Conservation (phyloP, 805 yeast genomes). For the Myxozyma geophila region DNA sequence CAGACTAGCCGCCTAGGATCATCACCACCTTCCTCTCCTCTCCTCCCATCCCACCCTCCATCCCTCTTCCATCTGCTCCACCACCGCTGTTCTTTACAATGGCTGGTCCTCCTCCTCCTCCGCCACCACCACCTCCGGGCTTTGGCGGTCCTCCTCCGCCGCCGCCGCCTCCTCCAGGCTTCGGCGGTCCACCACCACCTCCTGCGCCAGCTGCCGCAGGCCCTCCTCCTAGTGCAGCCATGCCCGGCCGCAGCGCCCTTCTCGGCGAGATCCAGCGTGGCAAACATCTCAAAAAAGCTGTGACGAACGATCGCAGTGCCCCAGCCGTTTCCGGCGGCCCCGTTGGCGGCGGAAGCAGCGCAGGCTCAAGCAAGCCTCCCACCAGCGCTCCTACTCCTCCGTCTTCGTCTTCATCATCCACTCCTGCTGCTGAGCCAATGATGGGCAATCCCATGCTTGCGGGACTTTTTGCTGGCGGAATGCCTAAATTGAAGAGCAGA, state of each 20-base stretch:
- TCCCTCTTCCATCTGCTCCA: background rate
- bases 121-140: conserved; percentile 12
- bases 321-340: conserved; percentile 55
- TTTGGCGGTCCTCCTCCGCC: conserved; percentile 38
- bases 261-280: conserved; percentile 86
- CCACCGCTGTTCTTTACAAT: background rate
- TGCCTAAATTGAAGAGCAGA: conserved; percentile 68
- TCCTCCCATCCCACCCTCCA: background rate
- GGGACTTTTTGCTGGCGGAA: conserved; percentile 75
- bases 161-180: conserved; percentile 36
- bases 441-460: conserved; percentile 49
- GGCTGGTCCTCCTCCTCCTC: conserved; percentile 30
- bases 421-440: conserved; percentile 11
- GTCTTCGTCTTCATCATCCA: conserved; percentile 21
- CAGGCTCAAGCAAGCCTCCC: conserved; percentile 5
- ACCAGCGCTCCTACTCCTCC: conserved; percentile 22
- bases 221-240: conserved; percentile 32
- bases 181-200: conserved; percentile 35
- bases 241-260: conserved; percentile 46
- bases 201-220: conserved; percentile 22
- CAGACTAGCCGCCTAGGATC: no score
- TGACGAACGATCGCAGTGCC: conserved; percentile 68
- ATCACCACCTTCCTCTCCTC: background rate
- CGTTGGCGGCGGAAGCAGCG: conserved; percentile 40
- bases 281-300: conserved; percentile 59